A percentile compares a stretch with the other conserved stretches of the same genome.
Conservation (phyloP, 148 eudicot species). For the Rheum nobile region DNA sequence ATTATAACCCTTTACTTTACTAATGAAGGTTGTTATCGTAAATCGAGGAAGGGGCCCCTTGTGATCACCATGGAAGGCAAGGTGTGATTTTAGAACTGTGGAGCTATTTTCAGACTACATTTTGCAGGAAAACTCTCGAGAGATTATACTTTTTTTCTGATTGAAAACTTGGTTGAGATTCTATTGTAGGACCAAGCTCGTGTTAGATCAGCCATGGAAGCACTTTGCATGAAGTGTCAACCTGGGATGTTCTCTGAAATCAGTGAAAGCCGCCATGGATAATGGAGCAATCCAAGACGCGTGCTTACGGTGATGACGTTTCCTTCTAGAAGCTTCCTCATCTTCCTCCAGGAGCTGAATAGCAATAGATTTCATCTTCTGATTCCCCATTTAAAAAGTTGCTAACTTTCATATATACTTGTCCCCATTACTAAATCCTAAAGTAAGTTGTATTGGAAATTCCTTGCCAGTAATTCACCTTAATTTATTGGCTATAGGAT, state of each 20-base stretch:
- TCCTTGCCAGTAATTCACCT: background rate
- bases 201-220: constrained; percentile 43
- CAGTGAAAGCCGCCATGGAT: constrained; percentile 9
- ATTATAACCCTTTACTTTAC: background rate
- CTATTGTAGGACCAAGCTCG: constrained; percentile 49
- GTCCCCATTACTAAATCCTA: background rate
- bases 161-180: background rate
- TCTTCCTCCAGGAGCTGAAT: background rate
- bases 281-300: background rate
- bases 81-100: constrained; percentile 34
- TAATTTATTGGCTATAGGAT: background rate
- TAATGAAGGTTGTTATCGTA: constrained; percentile 67
- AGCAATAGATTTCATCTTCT: background rate
- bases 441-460: background rate
- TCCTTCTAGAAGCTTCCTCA: constrained; percentile 1
- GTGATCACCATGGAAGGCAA: constrained; percentile 67
- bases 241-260: constrained; percentile 29
- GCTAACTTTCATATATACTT: background rate
- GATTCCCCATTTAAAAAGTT: background rate
- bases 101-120: background rate
- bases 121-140: background rate
- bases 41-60: constrained; percentile 62
- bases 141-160: background rate
- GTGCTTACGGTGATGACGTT: background rate
- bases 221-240: constrained; percentile 41